phyloP scores from a whole-genome alignment of 768 basidiomycete genomes.

The Pleurotus citrinopileatus region DNA sequence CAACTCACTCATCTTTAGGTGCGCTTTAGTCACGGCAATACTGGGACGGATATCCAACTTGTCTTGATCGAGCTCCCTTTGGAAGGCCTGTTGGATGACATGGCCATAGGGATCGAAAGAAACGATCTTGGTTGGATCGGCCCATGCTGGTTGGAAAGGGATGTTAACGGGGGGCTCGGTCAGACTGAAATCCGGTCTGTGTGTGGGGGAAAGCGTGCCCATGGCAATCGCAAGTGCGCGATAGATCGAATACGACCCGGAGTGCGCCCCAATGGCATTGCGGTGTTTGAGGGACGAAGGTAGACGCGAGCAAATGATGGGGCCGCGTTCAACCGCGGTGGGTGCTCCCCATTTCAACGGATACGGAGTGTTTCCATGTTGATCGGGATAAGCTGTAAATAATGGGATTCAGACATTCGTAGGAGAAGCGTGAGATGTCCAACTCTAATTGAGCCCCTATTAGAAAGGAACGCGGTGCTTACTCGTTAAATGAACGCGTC shows the following conservation, averaged over 20 bases:
- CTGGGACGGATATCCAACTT: constrained; percentile 89
- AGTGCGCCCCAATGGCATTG: constrained; percentile 93
- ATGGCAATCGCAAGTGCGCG: constrained; percentile 91
- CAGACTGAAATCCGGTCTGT: constrained; percentile 78
- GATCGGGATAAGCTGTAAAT: constrained; percentile 76
- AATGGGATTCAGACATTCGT: constrained; percentile 10
- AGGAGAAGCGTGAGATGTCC: constrained; percentile 6
- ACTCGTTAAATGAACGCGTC: constrained; percentile 84
- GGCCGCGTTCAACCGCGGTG: constrained; percentile 67
- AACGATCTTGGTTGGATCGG: constrained; percentile 75
- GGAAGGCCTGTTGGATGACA: constrained; percentile 72
- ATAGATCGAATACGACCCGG: constrained; percentile 93
- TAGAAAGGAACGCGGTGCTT: constrained; percentile 26
- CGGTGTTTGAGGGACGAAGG: constrained; percentile 82
- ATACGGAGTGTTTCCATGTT: constrained; percentile 81
- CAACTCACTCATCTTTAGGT: constrained; percentile 92
- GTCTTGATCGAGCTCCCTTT: constrained; percentile 52
- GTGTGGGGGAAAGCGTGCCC: constrained; percentile 72
- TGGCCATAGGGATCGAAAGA: constrained; percentile 95
- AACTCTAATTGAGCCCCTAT: constrained; percentile 2
- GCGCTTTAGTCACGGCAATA: constrained; percentile 89
- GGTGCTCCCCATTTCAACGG: constrained; percentile 80
- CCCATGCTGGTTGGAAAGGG: constrained; percentile 77
- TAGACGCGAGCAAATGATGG: constrained; percentile 86
- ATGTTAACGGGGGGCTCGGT: constrained; percentile 86